Percentiles rank a stretch among this genome's conserved stretches.
Conservation (phyloP, 805 yeast species). For the Candida orba region DNA sequence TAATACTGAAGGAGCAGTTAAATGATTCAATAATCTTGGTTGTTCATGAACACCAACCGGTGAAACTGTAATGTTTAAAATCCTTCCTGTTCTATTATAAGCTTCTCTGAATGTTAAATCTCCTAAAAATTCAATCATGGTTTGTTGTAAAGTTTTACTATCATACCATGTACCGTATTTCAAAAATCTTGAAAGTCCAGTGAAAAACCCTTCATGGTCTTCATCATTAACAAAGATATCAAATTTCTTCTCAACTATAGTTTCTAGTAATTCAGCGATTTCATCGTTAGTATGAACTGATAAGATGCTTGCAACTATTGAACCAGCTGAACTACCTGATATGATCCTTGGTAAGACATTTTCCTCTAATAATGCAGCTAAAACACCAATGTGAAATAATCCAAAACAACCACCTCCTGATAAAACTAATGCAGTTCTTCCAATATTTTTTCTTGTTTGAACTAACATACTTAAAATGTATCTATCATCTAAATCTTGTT, state of each 20-base stretch:
- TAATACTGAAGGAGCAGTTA: slow-evolving; percentile 75
- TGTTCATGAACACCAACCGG: slow-evolving; percentile 89
- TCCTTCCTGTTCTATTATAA: slow-evolving; percentile 86
- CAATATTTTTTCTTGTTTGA: slow-evolving; percentile 86
- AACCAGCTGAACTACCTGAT: slow-evolving; percentile 95
- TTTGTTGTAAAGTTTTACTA: slow-evolving; percentile 56
- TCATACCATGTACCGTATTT: slow-evolving; percentile 91
- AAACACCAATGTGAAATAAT: slow-evolving; percentile 84
- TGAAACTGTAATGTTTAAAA: slow-evolving; percentile 90
- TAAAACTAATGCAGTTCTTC: slow-evolving; percentile 89
- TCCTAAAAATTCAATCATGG: slow-evolving; percentile 76
- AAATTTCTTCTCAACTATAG: slow-evolving; percentile 37
- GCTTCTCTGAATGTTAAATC: slow-evolving; percentile 92
- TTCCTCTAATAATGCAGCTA: slow-evolving; percentile 67
- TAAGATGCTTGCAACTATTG: slow-evolving; percentile 83
- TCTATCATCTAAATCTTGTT: slow-evolving; percentile 47
- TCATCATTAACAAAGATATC: slow-evolving; percentile 39
- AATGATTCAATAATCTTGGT: slow-evolving; percentile 71
- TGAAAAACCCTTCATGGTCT: slow-evolving; percentile 36
- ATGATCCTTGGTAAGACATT: slow-evolving; percentile 78
- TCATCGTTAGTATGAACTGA: slow-evolving; percentile 78
- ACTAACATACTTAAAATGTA: slow-evolving; percentile 71
- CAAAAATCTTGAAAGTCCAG: slow-evolving; percentile 50
- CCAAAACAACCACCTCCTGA: slow-evolving; percentile 98
- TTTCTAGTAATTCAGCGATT: slow-evolving; percentile 43